Evolutionary conservation across 2,329 filamentous ascomycete species (phyloP).

Genomic region (Geoglossum cookeanum): DNA sequence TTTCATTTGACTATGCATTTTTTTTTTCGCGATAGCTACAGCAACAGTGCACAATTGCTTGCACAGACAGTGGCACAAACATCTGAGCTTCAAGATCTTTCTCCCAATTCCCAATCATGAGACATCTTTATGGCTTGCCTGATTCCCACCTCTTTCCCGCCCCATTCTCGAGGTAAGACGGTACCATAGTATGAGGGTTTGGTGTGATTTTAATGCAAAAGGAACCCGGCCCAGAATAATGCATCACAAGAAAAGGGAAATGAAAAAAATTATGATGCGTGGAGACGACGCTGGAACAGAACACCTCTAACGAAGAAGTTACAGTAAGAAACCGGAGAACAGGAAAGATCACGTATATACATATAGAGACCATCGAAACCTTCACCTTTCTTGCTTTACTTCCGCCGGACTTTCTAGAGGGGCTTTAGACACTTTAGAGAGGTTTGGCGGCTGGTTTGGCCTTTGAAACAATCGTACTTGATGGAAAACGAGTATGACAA

Average conservation of each 20-base stretch:
- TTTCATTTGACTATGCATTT: neutral
- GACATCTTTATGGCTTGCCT: neutral
- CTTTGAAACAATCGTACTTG: neutral
- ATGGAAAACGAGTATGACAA: neutral
- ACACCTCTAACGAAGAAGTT: neutral
- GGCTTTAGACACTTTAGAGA: neutral
- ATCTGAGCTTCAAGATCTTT: neutral
- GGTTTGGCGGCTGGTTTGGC: neutral
- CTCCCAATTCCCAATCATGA: neutral
- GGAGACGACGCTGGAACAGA: neutral
- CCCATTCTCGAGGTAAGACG: neutral
- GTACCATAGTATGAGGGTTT: neutral
- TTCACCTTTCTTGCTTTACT: neutral
- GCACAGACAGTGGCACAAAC: neutral
- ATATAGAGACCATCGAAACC: neutral
- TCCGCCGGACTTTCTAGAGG: neutral
- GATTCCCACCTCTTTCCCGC: neutral
- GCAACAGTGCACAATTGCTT: neutral
- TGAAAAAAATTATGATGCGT: neutral
- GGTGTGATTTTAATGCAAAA: neutral
- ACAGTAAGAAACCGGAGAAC: neutral
- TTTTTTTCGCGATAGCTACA: neutral
- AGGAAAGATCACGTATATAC: slow-evolving; percentile 2
- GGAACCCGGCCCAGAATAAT: neutral
- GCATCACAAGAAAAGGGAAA: neutral